Evolutionary conservation across 176 grass and related monocot genomes (phyloP), one percentile per base, ranked within the genome.

Genomic region (Musa itinerans): DNA sequence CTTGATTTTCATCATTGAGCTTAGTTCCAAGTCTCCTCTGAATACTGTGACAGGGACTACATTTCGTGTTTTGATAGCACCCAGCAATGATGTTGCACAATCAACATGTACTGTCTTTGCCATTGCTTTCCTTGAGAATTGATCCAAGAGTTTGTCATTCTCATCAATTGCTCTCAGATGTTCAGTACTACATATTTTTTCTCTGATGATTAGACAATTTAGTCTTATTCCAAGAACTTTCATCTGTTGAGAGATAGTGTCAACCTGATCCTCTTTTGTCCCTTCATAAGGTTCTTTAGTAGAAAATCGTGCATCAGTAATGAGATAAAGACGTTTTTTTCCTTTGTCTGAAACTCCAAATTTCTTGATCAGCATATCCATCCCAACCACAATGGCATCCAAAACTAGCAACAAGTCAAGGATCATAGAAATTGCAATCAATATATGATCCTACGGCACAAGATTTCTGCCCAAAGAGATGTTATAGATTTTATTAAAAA

Each of bases 361-460:
- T 85, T 92, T 98, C 78, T 90, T 98, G 79, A 98, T 91, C 65
- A 98, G 56, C 94, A 98, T 91, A 80, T 98, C 90, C 27, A 93
- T 89, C 65, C 90, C 90, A 80, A 93, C 88, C 84, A 98, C 94
- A 89, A 98, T 84, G 53, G 88, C 88, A 91, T 98, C 94, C 52
- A 98, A 69, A 87, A 98, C 94, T 98, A 77, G 67, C 48, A 15
- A 80, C 51, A 52, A 86, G 88, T 81, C 90, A 97, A 90, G 93
- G 78, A 55, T 72, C 43, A 74, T 54, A 78, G 25, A 65, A 66
- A 43, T 27, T 67, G 64, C 52, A 78, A 52, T 11, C 16, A 70
- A 51, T 20, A 61, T 19, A 61, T 70, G 19, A n/a, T 9, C 16
- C 16, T 20, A 51, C 23, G 20, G 13, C 68, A 51, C 16, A 50